These are phyloP conservation scores for Geranium incanum DNA, from an alignment of 441 rosid species.

Conservation along the genomic window DNA sequence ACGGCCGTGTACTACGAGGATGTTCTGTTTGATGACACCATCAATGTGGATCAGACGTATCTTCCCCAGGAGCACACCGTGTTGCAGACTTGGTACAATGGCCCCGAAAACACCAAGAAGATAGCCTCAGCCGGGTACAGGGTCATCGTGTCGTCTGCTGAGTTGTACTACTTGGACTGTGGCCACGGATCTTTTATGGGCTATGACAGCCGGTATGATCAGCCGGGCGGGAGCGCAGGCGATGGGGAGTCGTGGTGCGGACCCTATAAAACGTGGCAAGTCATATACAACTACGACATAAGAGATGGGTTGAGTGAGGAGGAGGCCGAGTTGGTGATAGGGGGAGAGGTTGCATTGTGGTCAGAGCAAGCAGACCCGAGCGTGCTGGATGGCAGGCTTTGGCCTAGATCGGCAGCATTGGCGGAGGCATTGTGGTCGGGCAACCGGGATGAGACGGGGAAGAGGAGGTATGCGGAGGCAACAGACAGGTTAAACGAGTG, in stretches of 20 bases:
- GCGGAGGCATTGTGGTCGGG: conserved; percentile 85
- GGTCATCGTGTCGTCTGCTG: conserved; percentile 66
- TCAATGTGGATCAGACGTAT: conserved; percentile 40
- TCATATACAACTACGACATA: conserved; percentile 64
- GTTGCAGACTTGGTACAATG: conserved; percentile 76
- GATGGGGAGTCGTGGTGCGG: conserved; percentile 69
- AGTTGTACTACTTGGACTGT: conserved; percentile 73
- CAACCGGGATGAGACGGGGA: conserved; percentile 50
- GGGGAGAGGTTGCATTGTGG: conserved; percentile 87
- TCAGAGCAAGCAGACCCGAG: conserved; percentile 77
- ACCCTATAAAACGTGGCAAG: conserved; percentile 83
- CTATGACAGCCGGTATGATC: conserved; percentile 56
- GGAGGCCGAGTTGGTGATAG: conserved; percentile 60
- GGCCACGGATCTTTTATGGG: conserved; percentile 72
- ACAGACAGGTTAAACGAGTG: conserved; percentile 62
- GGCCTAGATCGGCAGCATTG: conserved; percentile 79
- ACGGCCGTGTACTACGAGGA: conserved; percentile 77
- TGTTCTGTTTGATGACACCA: conserved; percentile 37
- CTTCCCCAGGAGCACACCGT: conserved; percentile 53
- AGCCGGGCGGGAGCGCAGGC: conserved; percentile 16
- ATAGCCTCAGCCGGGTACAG: conserved; percentile 57
- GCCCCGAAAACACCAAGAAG: conserved; percentile 53
- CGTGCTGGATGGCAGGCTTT: conserved; percentile 52
- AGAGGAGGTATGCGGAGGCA: conserved; percentile 61
- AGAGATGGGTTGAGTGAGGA: conserved; percentile 50